Evolutionary conservation across 2,329 filamentous ascomycete genomes (phyloP).

Genomic region (Microdochium trichocladiopsis): DNA sequence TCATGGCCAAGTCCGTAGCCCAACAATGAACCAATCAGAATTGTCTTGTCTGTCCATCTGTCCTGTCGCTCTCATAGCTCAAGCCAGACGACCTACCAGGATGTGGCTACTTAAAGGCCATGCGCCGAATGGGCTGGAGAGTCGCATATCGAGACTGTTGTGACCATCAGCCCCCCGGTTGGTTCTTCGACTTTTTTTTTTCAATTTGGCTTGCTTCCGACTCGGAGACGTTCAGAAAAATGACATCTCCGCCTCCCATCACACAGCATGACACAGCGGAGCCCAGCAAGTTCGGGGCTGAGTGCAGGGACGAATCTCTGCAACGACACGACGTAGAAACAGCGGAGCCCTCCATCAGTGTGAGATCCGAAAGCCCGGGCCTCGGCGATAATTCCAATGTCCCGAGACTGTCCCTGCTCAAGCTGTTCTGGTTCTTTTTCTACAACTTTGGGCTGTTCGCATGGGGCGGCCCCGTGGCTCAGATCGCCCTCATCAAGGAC

Average conservation of each 20-base stretch:
- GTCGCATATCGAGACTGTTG: too few relatives aligned
- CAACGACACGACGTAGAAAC: slow-evolving; percentile 1
- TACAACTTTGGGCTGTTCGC: slow-evolving; percentile 26
- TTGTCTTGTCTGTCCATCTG: slow-evolving; percentile 8
- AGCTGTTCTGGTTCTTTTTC: slow-evolving; percentile 27
- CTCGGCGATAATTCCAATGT: slow-evolving; percentile 20
- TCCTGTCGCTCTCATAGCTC: too few relatives aligned
- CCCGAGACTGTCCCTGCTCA: slow-evolving; percentile 15
- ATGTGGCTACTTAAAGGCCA: neutral
- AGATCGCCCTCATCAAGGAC: slow-evolving; percentile 26
- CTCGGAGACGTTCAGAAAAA: too few relatives aligned
- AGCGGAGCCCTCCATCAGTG: neutral
- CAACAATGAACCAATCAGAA: slow-evolving; percentile 8
- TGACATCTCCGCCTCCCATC: too few relatives aligned
- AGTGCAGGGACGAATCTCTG: neutral
- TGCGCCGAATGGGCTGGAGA: too few relatives aligned
- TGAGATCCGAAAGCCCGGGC: slow-evolving; percentile 5
- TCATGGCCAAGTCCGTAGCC: too few relatives aligned
- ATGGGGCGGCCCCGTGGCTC: slow-evolving; percentile 24
- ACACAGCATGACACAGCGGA: too few relatives aligned
- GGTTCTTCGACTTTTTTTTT: too few relatives aligned
- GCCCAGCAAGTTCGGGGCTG: too few relatives aligned
- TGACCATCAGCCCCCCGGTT: too few relatives aligned
- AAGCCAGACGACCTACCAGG: slow-evolving; percentile 1
- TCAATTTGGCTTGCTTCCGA: too few relatives aligned